A percentile compares a stretch with the other conserved stretches of the same genome.
These are phyloP conservation scores for Solanum dulcamara DNA, from an alignment of 257 asterid genomes.

Conservation along the genomic window DNA sequence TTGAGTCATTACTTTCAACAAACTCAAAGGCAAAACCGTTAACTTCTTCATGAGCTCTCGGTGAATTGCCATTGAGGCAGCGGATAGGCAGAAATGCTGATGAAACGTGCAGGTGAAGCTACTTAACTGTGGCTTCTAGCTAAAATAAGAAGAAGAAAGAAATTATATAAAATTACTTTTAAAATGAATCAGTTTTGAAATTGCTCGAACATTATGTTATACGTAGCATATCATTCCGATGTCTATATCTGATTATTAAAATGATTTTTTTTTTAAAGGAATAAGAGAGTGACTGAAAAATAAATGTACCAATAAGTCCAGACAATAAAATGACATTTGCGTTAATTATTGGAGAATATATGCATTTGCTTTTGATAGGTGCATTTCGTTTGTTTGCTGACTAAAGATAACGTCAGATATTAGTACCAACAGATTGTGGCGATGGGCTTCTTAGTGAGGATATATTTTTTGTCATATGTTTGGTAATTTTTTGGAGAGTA, in stretches of 20 bases:
- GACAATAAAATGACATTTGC: slow-evolving; percentile 4
- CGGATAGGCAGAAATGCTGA: no score
- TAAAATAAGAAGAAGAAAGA: neutral
- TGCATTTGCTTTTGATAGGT: neutral
- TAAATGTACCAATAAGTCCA: neutral
- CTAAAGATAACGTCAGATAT: neutral
- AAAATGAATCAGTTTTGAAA: neutral
- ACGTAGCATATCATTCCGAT: neutral
- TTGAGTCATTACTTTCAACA: no score
- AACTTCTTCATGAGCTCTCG: no score
- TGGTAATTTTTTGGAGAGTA: neutral
- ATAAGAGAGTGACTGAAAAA: neutral
- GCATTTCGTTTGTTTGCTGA: neutral
- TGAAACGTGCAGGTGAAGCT: neutral
- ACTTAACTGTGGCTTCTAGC: neutral
- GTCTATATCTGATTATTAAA: neutral
- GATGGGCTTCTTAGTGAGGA: neutral
- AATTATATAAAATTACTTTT: no score
- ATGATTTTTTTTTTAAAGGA: no score
- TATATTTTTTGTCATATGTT: neutral
- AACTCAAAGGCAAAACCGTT: no score
- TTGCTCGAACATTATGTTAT: neutral
- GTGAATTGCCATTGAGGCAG: no score
- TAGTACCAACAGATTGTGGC: neutral
- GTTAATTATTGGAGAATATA: neutral